Conservation (phyloP, 306 rosid genomes). For the Cotoneaster glaucophyllus region DNA sequence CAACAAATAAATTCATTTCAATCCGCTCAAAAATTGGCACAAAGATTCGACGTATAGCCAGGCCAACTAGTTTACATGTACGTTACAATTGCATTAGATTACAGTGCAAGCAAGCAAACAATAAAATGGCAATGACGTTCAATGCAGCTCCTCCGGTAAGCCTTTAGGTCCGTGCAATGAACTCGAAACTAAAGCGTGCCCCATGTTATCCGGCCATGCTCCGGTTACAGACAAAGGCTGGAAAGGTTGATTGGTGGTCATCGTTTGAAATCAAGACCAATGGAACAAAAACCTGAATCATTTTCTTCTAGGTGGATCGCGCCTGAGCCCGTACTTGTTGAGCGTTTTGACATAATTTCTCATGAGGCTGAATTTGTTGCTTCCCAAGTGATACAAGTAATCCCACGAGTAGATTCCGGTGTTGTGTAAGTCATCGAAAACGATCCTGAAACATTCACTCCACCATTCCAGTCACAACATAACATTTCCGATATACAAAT, state of each 20-base stretch:
- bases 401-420: constrained; percentile 90
- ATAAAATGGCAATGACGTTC: too few species aligned
- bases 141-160: background rate
- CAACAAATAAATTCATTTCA: too few species aligned
- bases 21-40: too few species aligned
- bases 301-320: constrained; percentile 50
- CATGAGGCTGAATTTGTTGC: constrained; percentile 69
- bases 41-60: too few species aligned
- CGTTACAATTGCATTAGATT: background rate
- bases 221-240: background rate
- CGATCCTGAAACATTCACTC: constrained; percentile 43
- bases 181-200: background rate
- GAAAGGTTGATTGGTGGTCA: background rate
- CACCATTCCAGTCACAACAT: background rate
- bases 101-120: background rate
- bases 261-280: background rate
- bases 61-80: too few species aligned
- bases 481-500: background rate
- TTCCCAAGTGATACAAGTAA: constrained; percentile 61
- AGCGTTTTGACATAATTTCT: constrained; percentile 56
- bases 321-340: constrained; percentile 62
- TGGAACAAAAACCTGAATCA: constrained; percentile 25
- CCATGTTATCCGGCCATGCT: background rate
- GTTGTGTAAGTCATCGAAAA: constrained; percentile 84
- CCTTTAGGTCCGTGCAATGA: background rate